Evolutionary conservation across 371 early-diverging fungal genomes (phyloP), one percentile per base, ranked within the genome.

Genomic region (Gilbertella persicaria): DNA sequence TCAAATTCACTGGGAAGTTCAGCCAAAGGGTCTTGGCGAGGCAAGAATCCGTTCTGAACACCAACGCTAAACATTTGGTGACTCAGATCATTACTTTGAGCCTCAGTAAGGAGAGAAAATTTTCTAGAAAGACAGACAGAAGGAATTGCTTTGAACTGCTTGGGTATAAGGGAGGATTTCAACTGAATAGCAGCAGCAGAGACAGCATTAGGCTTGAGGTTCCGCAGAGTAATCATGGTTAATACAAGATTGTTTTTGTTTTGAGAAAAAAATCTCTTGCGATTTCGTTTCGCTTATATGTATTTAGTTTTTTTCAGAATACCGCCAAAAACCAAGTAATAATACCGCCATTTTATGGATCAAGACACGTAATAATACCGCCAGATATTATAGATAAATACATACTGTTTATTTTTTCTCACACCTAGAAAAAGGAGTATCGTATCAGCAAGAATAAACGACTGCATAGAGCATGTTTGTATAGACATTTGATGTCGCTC

Each of bases 1-100:
- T 67, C 76, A 64, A 87, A 94, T 53, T 80, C 68, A 24, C 74
- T 65, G 13, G 94, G 94, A 6, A 94, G 75, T 12, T 64, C 56
- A 26, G 55, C 73, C 48, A 87, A 41, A 10, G 89, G 90, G 29
- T 88, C 84, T 58, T 79, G 73, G 35, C 86, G 79, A 25, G 90
- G 90, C 23, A 90, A 66, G 58, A 90, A 90, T 4, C 90, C 90
- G 62, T 90, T 90, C 38, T 72, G 53, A 10, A 71, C 69, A 17
- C 82, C 80, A 35, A 90, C 88, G 60, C 76, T 76, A 70, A 90
- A 90, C 39, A 70, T 72, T 53, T 51, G 62, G 29, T 48, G 42
- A 4, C 23, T 36, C 19, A 21, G 33, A 24, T 61, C 61, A 17
- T 55, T 50, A 21, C 46, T 38, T 60, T 60, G 60, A 3, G 49